Base-by-base conservation (phyloP, 495 filamentous ascomycete genomes). In the Venustampulla echinocandica region DNA sequence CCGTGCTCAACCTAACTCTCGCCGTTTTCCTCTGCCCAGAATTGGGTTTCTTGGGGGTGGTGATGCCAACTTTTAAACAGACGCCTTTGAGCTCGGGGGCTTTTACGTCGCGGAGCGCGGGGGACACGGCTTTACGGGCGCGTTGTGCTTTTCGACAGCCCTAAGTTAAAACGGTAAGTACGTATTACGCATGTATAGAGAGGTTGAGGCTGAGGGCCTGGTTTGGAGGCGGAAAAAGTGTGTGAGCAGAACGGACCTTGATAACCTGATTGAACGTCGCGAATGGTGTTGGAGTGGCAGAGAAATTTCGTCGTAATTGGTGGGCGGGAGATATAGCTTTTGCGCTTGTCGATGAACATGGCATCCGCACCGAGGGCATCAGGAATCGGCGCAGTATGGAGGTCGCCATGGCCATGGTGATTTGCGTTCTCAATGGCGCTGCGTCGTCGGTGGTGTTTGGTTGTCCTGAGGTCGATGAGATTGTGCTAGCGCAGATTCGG, bases 11-110 rank as follows among this genome's bases (percentile, higher is more conserved):
- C 49, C 89, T 67, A 13, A 98, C 81, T 63, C 88, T 82, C 1
- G 89, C 89, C 19, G 82, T 85, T 71, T 98, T 98, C 36, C 92
- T 68, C 68, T 95, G 87, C 23, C 85, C 93, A 14, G 92, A 98
- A 63, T 98, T 98, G 35, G 92, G 92, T 68, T 98, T 98, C 80
- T 98, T 97, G 18, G 92, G 92, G 61, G 89, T 90, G 57, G 85
- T 89, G 54, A 87, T 82, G 60, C 81, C 82, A 47, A 95, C 93
- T 61, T 89, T 87, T 46, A 97, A 65, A 65, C 93, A 97, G 19
- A 98, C 92, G 50, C 88, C 92, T 67, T 97, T 97, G 71, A 95
- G 78, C 61, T 82, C 75, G 10, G 92, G 86, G 18, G 84, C 74
- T 18, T 79, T 63, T 49, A 73, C 75, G 42, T 68, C 65, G 5